These are phyloP conservation scores for Exophiala xenobiotica DNA, from an alignment of 2,329 filamentous ascomycete species.

Conservation along the genomic window DNA sequence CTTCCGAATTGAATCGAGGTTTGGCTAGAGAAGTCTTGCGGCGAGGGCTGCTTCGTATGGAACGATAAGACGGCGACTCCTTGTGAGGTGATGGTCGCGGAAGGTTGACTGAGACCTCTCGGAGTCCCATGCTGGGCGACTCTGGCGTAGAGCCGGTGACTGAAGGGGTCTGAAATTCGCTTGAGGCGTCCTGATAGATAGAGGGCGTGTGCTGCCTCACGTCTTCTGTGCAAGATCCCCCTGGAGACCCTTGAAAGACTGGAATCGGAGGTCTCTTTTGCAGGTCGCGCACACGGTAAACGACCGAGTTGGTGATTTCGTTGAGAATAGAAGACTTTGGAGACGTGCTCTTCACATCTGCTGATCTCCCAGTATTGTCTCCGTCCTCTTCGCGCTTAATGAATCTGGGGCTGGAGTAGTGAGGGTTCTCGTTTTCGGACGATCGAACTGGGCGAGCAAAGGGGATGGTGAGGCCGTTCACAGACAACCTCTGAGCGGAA, in stretches of 20 bases:
- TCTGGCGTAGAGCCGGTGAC: constrained; percentile 18
- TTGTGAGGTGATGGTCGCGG: constrained; percentile 26
- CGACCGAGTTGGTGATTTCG: constrained; percentile 26
- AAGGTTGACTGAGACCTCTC: constrained; percentile 32
- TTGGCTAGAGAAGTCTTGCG: constrained; percentile 22
- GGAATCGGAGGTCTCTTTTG: constrained; percentile 24
- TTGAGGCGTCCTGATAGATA: constrained; percentile 22
- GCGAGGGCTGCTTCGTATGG: constrained; percentile 18
- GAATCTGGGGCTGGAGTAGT: constrained; percentile 11
- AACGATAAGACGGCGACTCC: constrained; percentile 27
- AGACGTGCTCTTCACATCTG: constrained; percentile 12
- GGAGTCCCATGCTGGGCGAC: constrained; percentile 28
- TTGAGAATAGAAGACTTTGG: constrained; percentile 21
- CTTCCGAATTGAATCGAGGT: constrained; percentile 42
- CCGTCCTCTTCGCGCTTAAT: constrained; percentile 21
- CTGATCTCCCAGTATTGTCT: background rate
- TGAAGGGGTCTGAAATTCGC: constrained; percentile 22
- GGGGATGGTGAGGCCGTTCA: constrained; percentile 24
- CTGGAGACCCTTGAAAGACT: constrained; percentile 26
- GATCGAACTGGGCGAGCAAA: constrained; percentile 22
- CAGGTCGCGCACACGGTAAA: constrained; percentile 11
- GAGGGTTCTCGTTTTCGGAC: constrained; percentile 17
- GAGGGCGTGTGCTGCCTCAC: constrained; percentile 12
- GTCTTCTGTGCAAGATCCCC: background rate
- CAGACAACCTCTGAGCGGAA: constrained; percentile 27